Evolutionary conservation across 352 stramenopile genomes (phyloP).

Genomic region (Pythium utonaiense): DNA sequence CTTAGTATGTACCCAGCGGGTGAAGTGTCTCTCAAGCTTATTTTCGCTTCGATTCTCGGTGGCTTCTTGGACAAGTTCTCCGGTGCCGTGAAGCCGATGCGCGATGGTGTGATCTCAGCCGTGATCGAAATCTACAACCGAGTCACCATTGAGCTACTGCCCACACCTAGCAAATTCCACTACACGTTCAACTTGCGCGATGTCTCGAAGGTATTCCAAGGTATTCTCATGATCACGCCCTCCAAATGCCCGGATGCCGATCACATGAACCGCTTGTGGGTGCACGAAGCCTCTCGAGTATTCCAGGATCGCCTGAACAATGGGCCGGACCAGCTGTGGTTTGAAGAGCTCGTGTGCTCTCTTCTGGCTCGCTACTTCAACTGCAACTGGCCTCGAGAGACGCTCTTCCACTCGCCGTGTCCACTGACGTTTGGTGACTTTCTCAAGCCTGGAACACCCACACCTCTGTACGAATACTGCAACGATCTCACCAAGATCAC

Average conservation of each 20-base stretch:
- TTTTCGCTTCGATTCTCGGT: slow-evolving; percentile 92
- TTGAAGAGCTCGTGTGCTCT: slow-evolving; percentile 84
- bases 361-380: slow-evolving; percentile 76
- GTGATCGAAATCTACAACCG: slow-evolving; percentile 94
- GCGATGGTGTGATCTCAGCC: slow-evolving; percentile 78
- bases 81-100: slow-evolving; percentile 73
- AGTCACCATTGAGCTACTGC: slow-evolving; percentile 89
- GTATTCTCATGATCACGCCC: slow-evolving; percentile 91
- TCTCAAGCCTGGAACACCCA: slow-evolving; percentile 73
- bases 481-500: slow-evolving; percentile 78
- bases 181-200: slow-evolving; percentile 96
- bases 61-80: slow-evolving; percentile 91
- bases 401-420: slow-evolving; percentile 84
- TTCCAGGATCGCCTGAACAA: slow-evolving; percentile 94
- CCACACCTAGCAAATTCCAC: slow-evolving; percentile 92
- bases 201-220: slow-evolving; percentile 95
- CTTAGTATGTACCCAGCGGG: slow-evolving; percentile 91
- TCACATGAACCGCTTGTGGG: slow-evolving; percentile 88
- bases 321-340: slow-evolving; percentile 85
- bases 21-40: slow-evolving; percentile 87
- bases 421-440: slow-evolving; percentile 93
- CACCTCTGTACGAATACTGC: slow-evolving; percentile 83
- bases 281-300: slow-evolving; percentile 90
- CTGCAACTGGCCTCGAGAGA: slow-evolving; percentile 72
- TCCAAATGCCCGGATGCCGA: slow-evolving; percentile 78